phyloP scores from a whole-genome alignment of 1,284 basidiomycete genomes.

The Agroathelia rolfsii region DNA sequence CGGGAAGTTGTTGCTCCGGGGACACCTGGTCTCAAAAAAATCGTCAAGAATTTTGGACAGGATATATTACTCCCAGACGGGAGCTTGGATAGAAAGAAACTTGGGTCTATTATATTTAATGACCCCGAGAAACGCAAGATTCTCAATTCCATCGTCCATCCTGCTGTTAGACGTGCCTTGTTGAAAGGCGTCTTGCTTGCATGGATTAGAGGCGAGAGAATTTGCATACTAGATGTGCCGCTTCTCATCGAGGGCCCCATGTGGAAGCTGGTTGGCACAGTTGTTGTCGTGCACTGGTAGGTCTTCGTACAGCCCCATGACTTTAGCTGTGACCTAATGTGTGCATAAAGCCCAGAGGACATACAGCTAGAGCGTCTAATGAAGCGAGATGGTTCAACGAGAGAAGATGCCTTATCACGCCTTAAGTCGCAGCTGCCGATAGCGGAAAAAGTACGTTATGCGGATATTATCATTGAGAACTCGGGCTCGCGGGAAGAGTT shows the following conservation, averaged over 20 bases:
- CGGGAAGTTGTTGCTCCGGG: slow-evolving; percentile 84
- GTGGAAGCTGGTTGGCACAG: slow-evolving; percentile 77
- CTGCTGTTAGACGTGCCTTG: slow-evolving; percentile 76
- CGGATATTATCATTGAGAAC: slow-evolving; percentile 86
- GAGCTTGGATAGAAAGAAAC: slow-evolving; percentile 70
- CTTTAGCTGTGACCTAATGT: slow-evolving; percentile 1
- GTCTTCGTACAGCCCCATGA: slow-evolving; percentile 16
- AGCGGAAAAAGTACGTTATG: slow-evolving; percentile 70
- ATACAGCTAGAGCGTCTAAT: slow-evolving; percentile 78
- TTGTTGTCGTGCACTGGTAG: slow-evolving; percentile 86
- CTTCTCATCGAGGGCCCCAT: slow-evolving; percentile 85
- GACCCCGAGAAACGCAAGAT: slow-evolving; percentile 63
- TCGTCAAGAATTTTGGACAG: slow-evolving; percentile 66
- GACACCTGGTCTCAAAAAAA: slow-evolving; percentile 59
- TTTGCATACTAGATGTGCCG: slow-evolving; percentile 89
- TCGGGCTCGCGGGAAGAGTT: slow-evolving; percentile 67
- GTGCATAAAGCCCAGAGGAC: slow-evolving; percentile 45
- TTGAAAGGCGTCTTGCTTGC: slow-evolving; percentile 54
- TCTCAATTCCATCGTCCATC: slow-evolving; percentile 85
- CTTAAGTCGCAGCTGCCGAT: slow-evolving; percentile 80
- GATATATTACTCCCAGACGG: slow-evolving; percentile 64
- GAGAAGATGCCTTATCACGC: slow-evolving; percentile 60
- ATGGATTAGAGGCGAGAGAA: slow-evolving; percentile 74
- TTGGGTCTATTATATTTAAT: slow-evolving; percentile 82
- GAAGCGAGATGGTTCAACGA: slow-evolving; percentile 49